Conservation (phyloP, 345 rosid species). For the Rhodamnia argentea region DNA sequence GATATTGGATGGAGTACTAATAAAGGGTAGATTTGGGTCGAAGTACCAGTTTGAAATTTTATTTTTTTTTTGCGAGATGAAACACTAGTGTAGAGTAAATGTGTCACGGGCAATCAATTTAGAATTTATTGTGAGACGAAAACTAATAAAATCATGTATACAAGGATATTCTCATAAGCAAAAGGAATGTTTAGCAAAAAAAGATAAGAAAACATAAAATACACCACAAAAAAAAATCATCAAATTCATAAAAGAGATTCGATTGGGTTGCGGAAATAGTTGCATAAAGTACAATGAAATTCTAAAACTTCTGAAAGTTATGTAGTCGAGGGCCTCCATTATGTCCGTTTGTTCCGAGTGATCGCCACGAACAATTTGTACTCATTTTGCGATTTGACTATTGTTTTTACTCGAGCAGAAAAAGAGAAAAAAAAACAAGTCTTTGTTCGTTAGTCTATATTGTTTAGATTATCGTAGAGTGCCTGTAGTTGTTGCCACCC, state of each 20-base stretch:
- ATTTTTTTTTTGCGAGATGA: too few relatives aligned
- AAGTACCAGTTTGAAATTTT: neutral
- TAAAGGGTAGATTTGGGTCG: neutral
- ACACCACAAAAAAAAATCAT: neutral
- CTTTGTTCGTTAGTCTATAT: neutral
- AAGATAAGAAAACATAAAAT: neutral
- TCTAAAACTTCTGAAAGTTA: neutral
- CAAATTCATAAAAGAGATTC: neutral
- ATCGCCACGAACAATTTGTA: neutral
- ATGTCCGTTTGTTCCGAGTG: neutral
- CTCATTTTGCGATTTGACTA: neutral
- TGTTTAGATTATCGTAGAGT: neutral
- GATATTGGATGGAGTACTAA: neutral
- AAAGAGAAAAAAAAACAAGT: neutral
- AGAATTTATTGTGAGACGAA: neutral
- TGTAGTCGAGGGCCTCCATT: neutral
- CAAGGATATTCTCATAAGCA: neutral
- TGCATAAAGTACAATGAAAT: neutral
- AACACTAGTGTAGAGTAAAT: neutral
- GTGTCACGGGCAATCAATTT: neutral
- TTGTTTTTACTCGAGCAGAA: neutral
- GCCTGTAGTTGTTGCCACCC: neutral
- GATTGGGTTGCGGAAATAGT: neutral
- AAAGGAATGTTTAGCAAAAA: neutral
- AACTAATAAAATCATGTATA: neutral